Evolutionary conservation across 495 filamentous ascomycete species (phyloP), one percentile per base, ranked within the genome.

Genomic region (Haplographium delicatum): DNA sequence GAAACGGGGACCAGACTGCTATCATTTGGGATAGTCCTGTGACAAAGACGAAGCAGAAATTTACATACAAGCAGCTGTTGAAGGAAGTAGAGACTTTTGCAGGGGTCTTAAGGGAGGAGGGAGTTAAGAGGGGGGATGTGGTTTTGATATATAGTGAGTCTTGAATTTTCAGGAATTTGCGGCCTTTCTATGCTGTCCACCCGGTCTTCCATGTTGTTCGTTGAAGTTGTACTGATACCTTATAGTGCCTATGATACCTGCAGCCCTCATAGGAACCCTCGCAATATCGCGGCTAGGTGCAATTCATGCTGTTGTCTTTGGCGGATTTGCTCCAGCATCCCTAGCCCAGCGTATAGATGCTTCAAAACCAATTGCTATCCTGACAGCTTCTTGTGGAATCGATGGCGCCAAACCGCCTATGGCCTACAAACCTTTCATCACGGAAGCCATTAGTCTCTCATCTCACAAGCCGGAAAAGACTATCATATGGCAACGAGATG

Each of bases 211-310:
- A 5, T 18, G 4, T 18, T 11, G 6, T 15, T 11, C 22, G 5
- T 6, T 19, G 18, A 24, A 16, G 4, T 9, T 18, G 25, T 51
- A 13, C 23, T 48, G 16, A 39, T 7, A 28, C 16, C 19, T 41
- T 38, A 6, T 23, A 91, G 87, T 96, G 91, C 91, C 91, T 47
- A 96, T 96, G 91, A 89, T 96, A 28, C 91, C 91, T 1, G 85
- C 88, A 4, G 85, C 91, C 6, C 62, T 95, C 15, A 84, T 94
- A 42, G 90, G 86, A 18, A 86, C 89, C 19, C 81, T 96, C 2
- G 89, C 91, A 22, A 80, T 87, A 54, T 76, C 76, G 34, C 84
- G 90, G 0, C 71, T 96, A 0, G 91, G 91, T 19, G 91, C 91
- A 5, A 83, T 95, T 46, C 91, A 96, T 56, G 81, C 87, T 3